Evolutionary conservation across 352 stramenopile species (phyloP), one percentile per base, ranked within the genome.

Genomic region (Phytophthora lateralis): DNA sequence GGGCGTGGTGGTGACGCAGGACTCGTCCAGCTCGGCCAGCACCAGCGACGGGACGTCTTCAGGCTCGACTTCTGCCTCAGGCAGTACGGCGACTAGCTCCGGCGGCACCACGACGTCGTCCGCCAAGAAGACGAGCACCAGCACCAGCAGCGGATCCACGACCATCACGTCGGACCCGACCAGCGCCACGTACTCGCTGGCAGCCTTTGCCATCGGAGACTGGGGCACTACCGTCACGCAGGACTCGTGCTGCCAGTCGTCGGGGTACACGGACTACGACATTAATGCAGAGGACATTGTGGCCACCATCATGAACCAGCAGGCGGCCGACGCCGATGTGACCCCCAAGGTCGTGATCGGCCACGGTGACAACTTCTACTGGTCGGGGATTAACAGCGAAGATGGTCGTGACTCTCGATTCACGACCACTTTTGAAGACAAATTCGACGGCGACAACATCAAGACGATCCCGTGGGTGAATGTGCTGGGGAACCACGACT

Each of bases 361-460:
- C 35, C 80, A 90, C 52, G 78, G 76, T 20, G 79, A 89, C 54
- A 88, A 88, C 62, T 89, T 89, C 37, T 89, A 89, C 68, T 89
- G 78, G 75, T 73, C 73, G 14, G 79, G 79, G 12, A 85, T 89
- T 48, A 74, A 71, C 45, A 75, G 65, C 27, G 63, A 69, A 38
- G 65, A 63, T 7, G 78, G 80, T 41, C 70, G 79, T 44, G 52
- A 69, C 47, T 80, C 75, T 17, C 76, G 78, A 4, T 89, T 89
- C 68, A 68, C 70, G 24, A 75, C 60, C 17, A 88, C 78, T 5
- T 89, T 88, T 29, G 79, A 89, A 59, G 61, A 69, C 38, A 86
- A 84, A 44, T 88, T 80, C 55, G 72, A 78, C 10, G 75, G 77
- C 9, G 42, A 63, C 45, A 72, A 80, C 52, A 71, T 89, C 14